phyloP scores from a whole-genome alignment of 176 grass and related monocot species.

The Zea luxurians region DNA sequence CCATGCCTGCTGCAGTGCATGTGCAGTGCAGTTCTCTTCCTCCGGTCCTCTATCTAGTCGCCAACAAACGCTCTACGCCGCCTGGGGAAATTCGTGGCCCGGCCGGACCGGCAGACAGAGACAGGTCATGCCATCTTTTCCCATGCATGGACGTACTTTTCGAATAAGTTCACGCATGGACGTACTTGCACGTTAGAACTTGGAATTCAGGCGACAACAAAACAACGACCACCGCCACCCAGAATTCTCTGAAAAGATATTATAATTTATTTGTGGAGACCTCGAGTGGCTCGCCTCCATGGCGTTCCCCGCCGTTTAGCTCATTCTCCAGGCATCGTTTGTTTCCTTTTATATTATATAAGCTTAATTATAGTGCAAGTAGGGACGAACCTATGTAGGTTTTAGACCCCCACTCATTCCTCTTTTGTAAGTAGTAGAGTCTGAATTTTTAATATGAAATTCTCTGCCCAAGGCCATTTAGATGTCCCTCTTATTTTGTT shows the following conservation, averaged over 20 bases:
- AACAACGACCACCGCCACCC: not conserved
- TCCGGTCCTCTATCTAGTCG: not conserved
- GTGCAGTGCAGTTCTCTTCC: not conserved
- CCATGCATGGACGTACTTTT: constrained; percentile 53
- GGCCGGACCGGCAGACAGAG: constrained; percentile 31
- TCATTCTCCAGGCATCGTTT: too few species aligned
- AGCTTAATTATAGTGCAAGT: too few species aligned
- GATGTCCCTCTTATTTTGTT: too few species aligned
- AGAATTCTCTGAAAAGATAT: not conserved
- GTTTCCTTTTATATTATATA: too few species aligned
- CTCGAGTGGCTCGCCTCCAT: not conserved
- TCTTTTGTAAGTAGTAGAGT: too few species aligned
- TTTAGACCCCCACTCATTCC: too few species aligned
- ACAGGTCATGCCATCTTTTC: constrained; percentile 28
- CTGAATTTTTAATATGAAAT: too few species aligned
- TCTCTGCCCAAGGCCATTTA: too few species aligned
- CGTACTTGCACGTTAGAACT: not conserved
- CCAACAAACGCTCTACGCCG: not conserved
- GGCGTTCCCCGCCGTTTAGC: not conserved
- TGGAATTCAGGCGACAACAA: not conserved
- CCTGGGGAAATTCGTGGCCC: not conserved
- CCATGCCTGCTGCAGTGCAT: not conserved
- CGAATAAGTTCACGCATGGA: not conserved
- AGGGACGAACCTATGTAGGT: too few species aligned
- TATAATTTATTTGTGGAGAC: not conserved